Percentiles rank a stretch among this genome's conserved stretches.
These are phyloP conservation scores for Haplosporangium gracile DNA, from an alignment of 192 early-diverging fungal species.

Conservation along the genomic window DNA sequence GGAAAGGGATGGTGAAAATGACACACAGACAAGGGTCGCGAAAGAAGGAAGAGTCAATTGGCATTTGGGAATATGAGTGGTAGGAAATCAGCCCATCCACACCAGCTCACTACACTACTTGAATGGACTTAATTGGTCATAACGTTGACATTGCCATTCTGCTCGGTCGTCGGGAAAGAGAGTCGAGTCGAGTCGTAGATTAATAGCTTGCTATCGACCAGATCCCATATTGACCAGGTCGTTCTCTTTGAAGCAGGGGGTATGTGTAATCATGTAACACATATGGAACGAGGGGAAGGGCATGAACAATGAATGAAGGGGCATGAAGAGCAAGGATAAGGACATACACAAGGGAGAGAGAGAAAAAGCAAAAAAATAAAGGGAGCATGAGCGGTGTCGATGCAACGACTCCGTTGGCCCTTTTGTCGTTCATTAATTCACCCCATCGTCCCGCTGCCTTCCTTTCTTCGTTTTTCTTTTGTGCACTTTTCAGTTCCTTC, in stretches of 20 bases:
- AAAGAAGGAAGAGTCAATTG: too few relatives aligned
- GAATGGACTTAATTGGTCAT: too few relatives aligned
- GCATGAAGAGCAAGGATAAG: too few relatives aligned
- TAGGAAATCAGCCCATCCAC: too few relatives aligned
- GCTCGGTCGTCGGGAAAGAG: too few relatives aligned
- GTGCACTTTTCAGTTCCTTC: not conserved
- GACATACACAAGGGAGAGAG: too few relatives aligned
- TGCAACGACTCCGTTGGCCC: not conserved
- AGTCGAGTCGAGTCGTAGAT: too few relatives aligned
- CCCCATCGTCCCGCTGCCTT: not conserved
- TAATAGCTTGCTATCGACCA: not conserved
- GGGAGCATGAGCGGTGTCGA: not conserved
- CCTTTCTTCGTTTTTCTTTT: not conserved
- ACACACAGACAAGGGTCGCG: not conserved
- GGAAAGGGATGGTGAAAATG: too few relatives aligned
- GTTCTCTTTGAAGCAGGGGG: not conserved
- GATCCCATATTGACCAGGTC: too few relatives aligned
- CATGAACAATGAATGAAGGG: not conserved
- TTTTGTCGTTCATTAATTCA: not conserved
- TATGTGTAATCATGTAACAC: not conserved
- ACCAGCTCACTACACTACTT: too few relatives aligned
- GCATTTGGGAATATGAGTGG: too few relatives aligned
- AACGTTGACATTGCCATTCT: too few relatives aligned
- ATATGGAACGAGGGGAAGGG: not conserved
- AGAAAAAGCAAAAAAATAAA: not conserved